Evolutionary conservation across 106 monocot genomes (phyloP), one percentile per base, ranked within the genome.

Genomic region (Vanilla planifolia): DNA sequence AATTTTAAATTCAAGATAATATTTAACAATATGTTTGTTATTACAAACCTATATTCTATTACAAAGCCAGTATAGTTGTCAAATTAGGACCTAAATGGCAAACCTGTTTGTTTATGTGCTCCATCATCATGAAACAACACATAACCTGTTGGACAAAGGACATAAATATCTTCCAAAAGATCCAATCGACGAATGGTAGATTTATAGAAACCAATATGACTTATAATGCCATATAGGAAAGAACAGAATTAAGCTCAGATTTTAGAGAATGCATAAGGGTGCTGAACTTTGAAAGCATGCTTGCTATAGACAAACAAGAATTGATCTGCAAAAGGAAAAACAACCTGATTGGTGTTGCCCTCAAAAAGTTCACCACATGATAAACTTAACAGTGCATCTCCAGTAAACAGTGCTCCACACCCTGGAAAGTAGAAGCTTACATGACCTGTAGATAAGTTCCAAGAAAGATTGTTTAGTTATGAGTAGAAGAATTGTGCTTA

Each of bases 321-420:
- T 32, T 53, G n/a, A n/a, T n/a, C 30, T 16, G 14, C 29, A 53
- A 5, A 53, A 57, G 15, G 34, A 57, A 36, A 9, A 57, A 57
- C 14, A 67, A 92, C 96, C 90, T 96, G 87, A 51, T 87, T 79
- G 32, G 90, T 79, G 26, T 61, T 81, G 66, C 96, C 91, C 73
- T 96, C 96, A 60, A 96, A 96, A 74, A 96, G 85, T 70, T 96
- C 91, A 44, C 96, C 96, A 62, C 96, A 96, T 19, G 96, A 96
- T 64, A 96, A 75, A 72, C 87, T 96, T 64, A 96, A 91, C 64
- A 96, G 74, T 8, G 96, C 88, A 40, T 96, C 96, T 7, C 96
- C 96, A 4, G 91, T 91, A 73, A 96, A 96, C 74, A 96, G 47
- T 21, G 85, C 76, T 70, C 80, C 69, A 71, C 76, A 78, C 51